Conservation (phyloP, 2,329 filamentous ascomycete genomes). For the Sphaerulina musiva region DNA sequence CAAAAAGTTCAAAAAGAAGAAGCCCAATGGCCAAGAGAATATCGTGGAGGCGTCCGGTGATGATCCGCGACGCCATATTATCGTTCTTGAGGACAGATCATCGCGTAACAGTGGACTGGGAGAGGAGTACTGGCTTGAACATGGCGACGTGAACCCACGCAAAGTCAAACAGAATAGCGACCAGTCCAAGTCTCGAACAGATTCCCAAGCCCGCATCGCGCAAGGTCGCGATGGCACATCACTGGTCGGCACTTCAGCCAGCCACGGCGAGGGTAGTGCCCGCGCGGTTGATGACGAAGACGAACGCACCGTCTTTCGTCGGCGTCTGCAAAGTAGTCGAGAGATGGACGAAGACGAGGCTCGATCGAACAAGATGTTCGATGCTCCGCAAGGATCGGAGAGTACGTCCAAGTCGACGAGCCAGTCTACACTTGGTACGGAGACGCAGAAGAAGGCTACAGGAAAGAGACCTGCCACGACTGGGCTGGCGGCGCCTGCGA, state of each 20-base stretch:
- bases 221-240: background rate
- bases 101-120: slow-evolving; percentile 67
- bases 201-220: slow-evolving; percentile 11
- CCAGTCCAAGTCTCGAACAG: slow-evolving; percentile 17
- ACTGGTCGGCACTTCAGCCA: background rate
- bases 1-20: slow-evolving; percentile 66
- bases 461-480: slow-evolving; percentile 27
- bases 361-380: slow-evolving; percentile 13
- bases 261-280: slow-evolving; percentile 9
- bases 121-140: slow-evolving; percentile 68
- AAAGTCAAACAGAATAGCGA: slow-evolving; percentile 3
- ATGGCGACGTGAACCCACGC: slow-evolving; percentile 19
- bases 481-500: slow-evolving; percentile 19
- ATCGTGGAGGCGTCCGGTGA: slow-evolving; percentile 22
- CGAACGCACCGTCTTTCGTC: slow-evolving; percentile 26
- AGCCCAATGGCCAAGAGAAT: slow-evolving; percentile 13
- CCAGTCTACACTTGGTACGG: slow-evolving; percentile 19
- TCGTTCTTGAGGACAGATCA: slow-evolving; percentile 64
- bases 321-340: slow-evolving; percentile 25
- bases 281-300: slow-evolving; percentile 21
- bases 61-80: slow-evolving; percentile 46
- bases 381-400: background rate
- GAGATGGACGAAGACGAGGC: slow-evolving; percentile 27
- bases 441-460: slow-evolving; percentile 22
- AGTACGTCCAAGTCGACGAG: slow-evolving; percentile 13